A percentile compares a stretch with the other conserved stretches of the same genome.
phyloP scores from a whole-genome alignment of 2,329 filamentous ascomycete species.

The Chrysosporium queenslandicum region DNA sequence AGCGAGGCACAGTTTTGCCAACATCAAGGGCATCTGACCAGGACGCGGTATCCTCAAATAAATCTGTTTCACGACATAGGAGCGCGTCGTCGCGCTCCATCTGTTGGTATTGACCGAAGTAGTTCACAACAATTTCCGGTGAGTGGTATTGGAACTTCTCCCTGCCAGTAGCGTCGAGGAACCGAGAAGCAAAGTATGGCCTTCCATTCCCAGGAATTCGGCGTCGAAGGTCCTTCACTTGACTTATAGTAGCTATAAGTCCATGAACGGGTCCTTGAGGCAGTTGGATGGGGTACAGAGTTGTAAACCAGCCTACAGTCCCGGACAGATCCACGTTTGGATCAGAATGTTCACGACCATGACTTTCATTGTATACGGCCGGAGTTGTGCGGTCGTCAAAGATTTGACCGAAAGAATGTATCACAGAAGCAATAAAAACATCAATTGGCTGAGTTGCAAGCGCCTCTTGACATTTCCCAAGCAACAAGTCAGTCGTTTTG shows the following conservation, averaged over 20 bases:
- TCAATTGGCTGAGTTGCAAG: background rate
- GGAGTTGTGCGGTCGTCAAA: constrained; percentile 31
- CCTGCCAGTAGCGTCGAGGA: constrained; percentile 21
- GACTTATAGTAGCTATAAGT: constrained; percentile 26
- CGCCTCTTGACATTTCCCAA: background rate
- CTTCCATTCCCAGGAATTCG: constrained; percentile 24
- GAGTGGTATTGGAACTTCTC: constrained; percentile 27
- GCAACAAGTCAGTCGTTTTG: background rate
- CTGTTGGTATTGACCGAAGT: constrained; percentile 32
- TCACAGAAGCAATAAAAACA: background rate
- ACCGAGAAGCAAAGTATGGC: constrained; percentile 27
- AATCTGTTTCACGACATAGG: background rate
- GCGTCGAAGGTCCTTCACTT: constrained; percentile 32
- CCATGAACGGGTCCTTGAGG: constrained; percentile 12
- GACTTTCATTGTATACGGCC: constrained; percentile 27
- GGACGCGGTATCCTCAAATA: background rate
- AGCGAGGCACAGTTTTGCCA: constrained; percentile 24
- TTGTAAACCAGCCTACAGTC: constrained; percentile 44
- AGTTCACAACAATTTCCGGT: constrained; percentile 36
- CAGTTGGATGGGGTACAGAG: constrained; percentile 36
- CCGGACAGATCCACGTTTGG: constrained; percentile 36
- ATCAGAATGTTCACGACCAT: constrained; percentile 29
- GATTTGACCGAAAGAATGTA: constrained; percentile 26
- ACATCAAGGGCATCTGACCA: background rate
- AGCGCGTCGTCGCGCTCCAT: constrained; percentile 30